Evolutionary conservation across 2,329 filamentous ascomycete genomes (phyloP).

Genomic region (Tolypocladium capitatum): DNA sequence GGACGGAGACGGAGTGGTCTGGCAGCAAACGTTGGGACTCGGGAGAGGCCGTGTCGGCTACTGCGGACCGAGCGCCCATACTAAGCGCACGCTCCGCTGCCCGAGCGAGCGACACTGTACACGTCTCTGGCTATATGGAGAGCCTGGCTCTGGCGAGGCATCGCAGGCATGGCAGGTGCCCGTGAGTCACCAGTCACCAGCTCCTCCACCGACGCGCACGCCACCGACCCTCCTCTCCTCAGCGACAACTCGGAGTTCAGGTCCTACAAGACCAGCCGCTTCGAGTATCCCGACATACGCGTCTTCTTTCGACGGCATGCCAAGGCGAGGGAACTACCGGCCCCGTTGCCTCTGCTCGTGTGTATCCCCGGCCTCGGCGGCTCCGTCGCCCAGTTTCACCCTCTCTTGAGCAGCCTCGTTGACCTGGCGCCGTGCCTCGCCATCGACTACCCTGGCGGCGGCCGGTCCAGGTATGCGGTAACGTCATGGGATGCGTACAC

Average conservation of each 20-base stretch:
- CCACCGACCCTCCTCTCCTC: slow-evolving; percentile 66
- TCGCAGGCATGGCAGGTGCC: slow-evolving; percentile 1
- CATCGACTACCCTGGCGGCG: slow-evolving; percentile 84
- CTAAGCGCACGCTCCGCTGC: background rate
- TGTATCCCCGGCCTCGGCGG: slow-evolving; percentile 93
- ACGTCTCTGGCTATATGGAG: background rate
- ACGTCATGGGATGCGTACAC: slow-evolving; percentile 67
- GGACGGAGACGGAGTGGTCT: background rate
- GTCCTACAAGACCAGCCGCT: slow-evolving; percentile 56
- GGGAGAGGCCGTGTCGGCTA: background rate
- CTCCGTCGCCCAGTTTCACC: slow-evolving; percentile 75
- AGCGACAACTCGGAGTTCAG: slow-evolving; percentile 60
- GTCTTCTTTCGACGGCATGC: slow-evolving; percentile 75
- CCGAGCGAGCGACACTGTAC: background rate
- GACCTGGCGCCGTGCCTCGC: slow-evolving; percentile 71
- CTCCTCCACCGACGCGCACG: slow-evolving; percentile 23
- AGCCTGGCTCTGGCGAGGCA: background rate
- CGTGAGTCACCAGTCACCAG: background rate
- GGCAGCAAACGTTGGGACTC: background rate
- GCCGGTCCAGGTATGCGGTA: slow-evolving; percentile 62
- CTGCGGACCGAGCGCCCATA: background rate
- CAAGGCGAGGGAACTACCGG: slow-evolving; percentile 69
- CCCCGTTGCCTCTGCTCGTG: slow-evolving; percentile 69
- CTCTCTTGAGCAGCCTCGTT: slow-evolving; percentile 65
- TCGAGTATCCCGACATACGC: slow-evolving; percentile 63